phyloP scores from a whole-genome alignment of 2,329 filamentous ascomycete species.

The Stemphylium beticola region DNA sequence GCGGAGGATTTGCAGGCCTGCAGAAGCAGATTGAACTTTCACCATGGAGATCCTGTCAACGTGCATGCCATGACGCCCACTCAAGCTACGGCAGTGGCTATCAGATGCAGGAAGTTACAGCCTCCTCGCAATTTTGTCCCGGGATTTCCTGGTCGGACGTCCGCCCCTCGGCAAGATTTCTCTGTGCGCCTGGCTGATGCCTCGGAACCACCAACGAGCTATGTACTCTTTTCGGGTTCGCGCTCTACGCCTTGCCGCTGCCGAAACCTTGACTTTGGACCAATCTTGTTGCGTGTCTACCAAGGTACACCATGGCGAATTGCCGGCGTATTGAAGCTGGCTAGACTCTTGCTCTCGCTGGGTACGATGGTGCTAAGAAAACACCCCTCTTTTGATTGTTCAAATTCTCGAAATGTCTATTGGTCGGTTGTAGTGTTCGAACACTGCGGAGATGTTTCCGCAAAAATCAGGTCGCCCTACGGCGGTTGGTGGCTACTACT shows the following conservation, averaged over 20 bases:
- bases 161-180: slow-evolving; percentile 1
- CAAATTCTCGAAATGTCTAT: background rate
- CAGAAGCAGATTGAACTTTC: background rate
- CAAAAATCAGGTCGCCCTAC: slow-evolving; percentile 1
- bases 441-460: background rate
- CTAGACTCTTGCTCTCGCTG: background rate
- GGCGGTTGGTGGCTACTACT: background rate
- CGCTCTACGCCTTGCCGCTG: slow-evolving; percentile 1
- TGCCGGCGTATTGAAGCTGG: background rate
- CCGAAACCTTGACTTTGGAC: slow-evolving; percentile 7
- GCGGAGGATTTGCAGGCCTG: slow-evolving; percentile 12
- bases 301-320: slow-evolving; percentile 4
- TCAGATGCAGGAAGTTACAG: background rate
- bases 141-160: background rate
- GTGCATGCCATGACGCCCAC: background rate
- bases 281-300: slow-evolving; percentile 3
- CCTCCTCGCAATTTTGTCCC: no score
- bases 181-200: background rate
- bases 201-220: background rate
- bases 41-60: background rate
- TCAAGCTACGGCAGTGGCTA: background rate
- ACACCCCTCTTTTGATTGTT: background rate
- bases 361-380: background rate
- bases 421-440: background rate
- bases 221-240: slow-evolving; percentile 2